phyloP scores from a whole-genome alignment of 2,329 filamentous ascomycete species.

The Alternaria sp. region DNA sequence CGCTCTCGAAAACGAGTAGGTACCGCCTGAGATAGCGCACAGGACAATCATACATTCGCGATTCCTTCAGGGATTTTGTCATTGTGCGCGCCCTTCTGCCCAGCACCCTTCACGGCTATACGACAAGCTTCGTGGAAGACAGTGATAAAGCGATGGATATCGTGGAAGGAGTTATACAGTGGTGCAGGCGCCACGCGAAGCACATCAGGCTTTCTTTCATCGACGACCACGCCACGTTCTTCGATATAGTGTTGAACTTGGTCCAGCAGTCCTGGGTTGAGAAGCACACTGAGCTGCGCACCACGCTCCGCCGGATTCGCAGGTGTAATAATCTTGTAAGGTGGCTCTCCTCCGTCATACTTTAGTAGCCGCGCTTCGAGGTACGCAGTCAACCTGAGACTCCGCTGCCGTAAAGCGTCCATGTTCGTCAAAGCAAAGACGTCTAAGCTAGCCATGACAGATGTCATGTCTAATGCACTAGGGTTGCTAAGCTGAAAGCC shows the following conservation, averaged over 20 bases:
- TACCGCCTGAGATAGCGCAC: not conserved
- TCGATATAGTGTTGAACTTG: constrained; percentile 69
- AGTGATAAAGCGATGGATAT: constrained; percentile 62
- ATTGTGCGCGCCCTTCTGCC: not conserved
- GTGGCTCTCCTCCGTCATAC: constrained; percentile 30
- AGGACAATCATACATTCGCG: constrained; percentile 18
- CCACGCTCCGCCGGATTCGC: constrained; percentile 72
- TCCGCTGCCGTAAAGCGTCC: constrained; percentile 72
- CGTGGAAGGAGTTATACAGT: constrained; percentile 81
- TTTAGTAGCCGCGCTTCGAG: constrained; percentile 63
- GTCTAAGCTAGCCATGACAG: constrained; percentile 75
- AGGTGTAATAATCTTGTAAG: constrained; percentile 72
- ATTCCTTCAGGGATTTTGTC: constrained; percentile 16
- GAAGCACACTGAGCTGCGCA: constrained; percentile 78
- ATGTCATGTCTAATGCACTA: constrained; percentile 77
- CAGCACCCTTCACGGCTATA: constrained; percentile 39
- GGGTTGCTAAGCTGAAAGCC: constrained; percentile 90
- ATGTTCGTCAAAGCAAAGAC: constrained; percentile 79
- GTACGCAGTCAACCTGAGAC: constrained; percentile 77
- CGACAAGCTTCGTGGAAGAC: constrained; percentile 62
- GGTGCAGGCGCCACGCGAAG: constrained; percentile 84
- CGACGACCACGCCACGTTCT: constrained; percentile 75
- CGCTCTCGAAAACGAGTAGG: constrained; percentile 2
- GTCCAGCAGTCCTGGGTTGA: constrained; percentile 75
- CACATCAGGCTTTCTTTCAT: constrained; percentile 86